phyloP scores from a whole-genome alignment of 768 basidiomycete genomes.

The Agaricus subrufescens region DNA sequence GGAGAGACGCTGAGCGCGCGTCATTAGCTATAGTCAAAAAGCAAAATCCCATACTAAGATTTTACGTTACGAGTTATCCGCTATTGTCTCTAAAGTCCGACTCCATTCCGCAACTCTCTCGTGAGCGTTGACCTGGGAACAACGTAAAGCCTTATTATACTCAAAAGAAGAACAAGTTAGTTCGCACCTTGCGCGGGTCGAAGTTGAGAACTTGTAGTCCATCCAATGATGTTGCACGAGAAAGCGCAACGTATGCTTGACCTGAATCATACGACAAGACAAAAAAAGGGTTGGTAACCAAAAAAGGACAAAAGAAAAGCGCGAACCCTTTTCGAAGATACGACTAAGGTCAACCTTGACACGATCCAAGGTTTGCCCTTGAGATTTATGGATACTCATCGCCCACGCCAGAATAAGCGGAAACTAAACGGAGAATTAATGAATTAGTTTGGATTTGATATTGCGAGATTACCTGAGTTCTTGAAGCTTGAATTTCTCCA shows the following conservation, averaged over 20 bases:
- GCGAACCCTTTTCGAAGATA: slow-evolving; percentile 86
- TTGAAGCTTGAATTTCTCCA: slow-evolving; percentile 76
- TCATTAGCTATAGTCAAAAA: too few species aligned
- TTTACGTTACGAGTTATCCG: not conserved
- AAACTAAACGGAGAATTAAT: slow-evolving; percentile 41
- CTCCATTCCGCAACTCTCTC: slow-evolving; percentile 73
- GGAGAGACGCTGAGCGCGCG: too few species aligned
- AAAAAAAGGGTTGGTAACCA: not conserved
- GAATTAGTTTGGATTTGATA: not conserved
- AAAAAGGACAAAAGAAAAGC: not conserved
- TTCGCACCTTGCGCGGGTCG: slow-evolving; percentile 60
- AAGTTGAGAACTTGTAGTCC: slow-evolving; percentile 86
- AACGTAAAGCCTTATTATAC: not conserved
- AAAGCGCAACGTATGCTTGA: slow-evolving; percentile 88
- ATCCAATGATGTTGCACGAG: slow-evolving; percentile 81
- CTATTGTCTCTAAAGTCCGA: slow-evolving; percentile 51
- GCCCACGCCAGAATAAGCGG: slow-evolving; percentile 94
- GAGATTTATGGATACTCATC: slow-evolving; percentile 97
- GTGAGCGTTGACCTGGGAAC: slow-evolving; percentile 59
- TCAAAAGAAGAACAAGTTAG: not conserved
- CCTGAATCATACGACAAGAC: slow-evolving; percentile 36
- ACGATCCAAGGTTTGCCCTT: slow-evolving; percentile 93
- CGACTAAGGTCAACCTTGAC: slow-evolving; percentile 92
- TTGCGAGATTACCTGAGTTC: slow-evolving; percentile 61
- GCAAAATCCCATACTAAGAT: too few species aligned